Conservation (phyloP, 177 flowering plant genomes). For the Vitis hybrid region DNA sequence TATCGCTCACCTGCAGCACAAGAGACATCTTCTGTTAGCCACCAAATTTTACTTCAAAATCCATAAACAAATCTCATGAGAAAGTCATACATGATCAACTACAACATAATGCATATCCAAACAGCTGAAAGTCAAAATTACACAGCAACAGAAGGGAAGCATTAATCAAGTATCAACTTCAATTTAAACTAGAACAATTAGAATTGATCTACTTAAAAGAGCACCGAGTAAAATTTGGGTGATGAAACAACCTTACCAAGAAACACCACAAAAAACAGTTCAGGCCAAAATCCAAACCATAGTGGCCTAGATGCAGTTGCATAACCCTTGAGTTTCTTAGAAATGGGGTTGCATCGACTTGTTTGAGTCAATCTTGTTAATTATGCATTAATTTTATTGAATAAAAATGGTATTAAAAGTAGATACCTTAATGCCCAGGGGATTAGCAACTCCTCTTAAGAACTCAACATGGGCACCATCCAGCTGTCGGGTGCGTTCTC, state of each 20-base stretch:
- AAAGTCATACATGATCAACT: not conserved
- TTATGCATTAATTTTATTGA: not conserved
- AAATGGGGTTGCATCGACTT: not conserved
- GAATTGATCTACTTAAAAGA: too few species aligned
- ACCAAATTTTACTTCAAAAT: not conserved
- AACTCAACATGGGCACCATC: slow-evolving; percentile 96
- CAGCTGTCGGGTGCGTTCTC: slow-evolving; percentile 86
- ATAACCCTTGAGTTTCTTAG: not conserved
- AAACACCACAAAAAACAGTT: too few species aligned
- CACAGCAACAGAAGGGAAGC: not conserved
- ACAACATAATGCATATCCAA: not conserved
- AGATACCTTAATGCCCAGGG: slow-evolving; percentile 85
- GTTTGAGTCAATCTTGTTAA: not conserved
- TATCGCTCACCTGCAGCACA: slow-evolving; percentile 76
- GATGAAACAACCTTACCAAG: too few species aligned
- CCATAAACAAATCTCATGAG: not conserved
- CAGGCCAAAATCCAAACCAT: too few species aligned
- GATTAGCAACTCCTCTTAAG: slow-evolving; percentile 83
- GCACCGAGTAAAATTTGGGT: too few species aligned
- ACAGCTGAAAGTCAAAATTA: not conserved
- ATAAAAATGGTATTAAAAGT: not conserved
- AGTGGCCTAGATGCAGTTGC: too few species aligned
- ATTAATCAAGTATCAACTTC: not conserved
- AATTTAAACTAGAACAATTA: not conserved
- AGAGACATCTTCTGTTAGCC: slow-evolving; percentile 10